Evolutionary conservation across 371 early-diverging fungal genomes (phyloP).

Genomic region (Mucor racemosus): DNA sequence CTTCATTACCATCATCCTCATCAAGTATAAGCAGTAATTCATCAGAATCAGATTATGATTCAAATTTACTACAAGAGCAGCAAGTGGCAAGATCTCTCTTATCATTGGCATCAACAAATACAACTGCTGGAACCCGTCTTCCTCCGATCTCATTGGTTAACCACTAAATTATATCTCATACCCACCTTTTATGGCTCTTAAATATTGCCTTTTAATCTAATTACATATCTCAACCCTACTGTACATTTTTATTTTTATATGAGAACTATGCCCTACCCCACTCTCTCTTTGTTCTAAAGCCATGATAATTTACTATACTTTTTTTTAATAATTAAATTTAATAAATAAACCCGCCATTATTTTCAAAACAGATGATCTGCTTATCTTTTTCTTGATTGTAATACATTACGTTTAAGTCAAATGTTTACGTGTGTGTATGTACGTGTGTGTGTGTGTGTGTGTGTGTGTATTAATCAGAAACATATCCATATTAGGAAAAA

Average conservation of each 20-base stretch:
- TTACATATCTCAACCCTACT: background rate
- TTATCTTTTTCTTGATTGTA: constrained; percentile 2
- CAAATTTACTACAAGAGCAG: constrained; percentile 10
- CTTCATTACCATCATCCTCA: background rate
- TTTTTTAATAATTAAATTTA: background rate
- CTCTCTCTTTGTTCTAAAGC: background rate
- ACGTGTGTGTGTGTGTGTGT: background rate
- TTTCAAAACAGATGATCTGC: background rate
- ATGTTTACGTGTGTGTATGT: background rate
- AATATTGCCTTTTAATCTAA: constrained; percentile 1
- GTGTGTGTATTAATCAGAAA: background rate
- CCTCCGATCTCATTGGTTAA: constrained; percentile 20
- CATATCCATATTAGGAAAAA: background rate
- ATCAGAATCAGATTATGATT: background rate
- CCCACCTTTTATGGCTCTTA: background rate
- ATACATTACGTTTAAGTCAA: background rate
- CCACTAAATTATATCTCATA: background rate
- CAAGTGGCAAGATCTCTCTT: constrained; percentile 23
- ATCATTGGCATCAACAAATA: constrained; percentile 16
- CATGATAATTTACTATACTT: background rate
- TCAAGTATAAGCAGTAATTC: background rate
- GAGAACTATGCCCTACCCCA: background rate
- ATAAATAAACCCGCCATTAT: background rate
- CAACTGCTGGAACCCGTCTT: constrained; percentile 10
- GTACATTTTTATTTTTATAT: background rate